Base-by-base conservation (phyloP, 768 basidiomycete species). In the Aureoboletus auriporus region DNA sequence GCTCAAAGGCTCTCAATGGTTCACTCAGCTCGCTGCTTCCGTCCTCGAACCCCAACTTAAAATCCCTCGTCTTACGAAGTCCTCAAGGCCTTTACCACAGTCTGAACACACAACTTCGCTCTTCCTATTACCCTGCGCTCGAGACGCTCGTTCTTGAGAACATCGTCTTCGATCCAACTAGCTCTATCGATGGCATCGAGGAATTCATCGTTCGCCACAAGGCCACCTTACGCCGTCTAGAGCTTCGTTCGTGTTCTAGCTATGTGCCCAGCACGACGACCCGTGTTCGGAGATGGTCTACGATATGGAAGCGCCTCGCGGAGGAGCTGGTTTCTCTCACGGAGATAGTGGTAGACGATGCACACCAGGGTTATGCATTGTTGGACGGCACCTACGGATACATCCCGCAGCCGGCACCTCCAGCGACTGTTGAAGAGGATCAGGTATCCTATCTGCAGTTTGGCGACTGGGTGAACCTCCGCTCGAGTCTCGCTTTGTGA, bases 201-300 rank as follows among this genome's bases (percentile, higher is more conserved):
- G 64, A 64, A 4, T 68, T 66, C 27, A 47, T 66, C n/a, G 2
- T 66, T 17, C 60, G 66, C 12, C 66, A 66, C 55, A 68, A 68
- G 42, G 44, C 39, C 23, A 52, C 44, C 26, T 34, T 66, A 5
- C 60, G 56, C 5, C 56, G 48, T 26, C 41, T 66, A 5, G 65
- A 68, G 20, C 35, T 66, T 27, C 50, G 17, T 35, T 59, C 57
- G 2, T 66, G 66, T 31, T 41, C 60, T 1, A 68, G 58, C 42
- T 68, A 66, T 26, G 54, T 54, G 3, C 42, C 52, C n/a, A 50
- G 27, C n/a, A 6, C n/a, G 3, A 30, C 49, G 11, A 43, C 48
- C n/a, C 44, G 60, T 28, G 2, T 58, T 10, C 60, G 66, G 35
- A 56, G 37, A 26, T 66, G 65, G 65, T 54, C 60, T 16, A 52